Evolutionary conservation across 805 yeast species (phyloP), one percentile per base, ranked within the genome.

Genomic region (Tetrapisispora nanseiensis): DNA sequence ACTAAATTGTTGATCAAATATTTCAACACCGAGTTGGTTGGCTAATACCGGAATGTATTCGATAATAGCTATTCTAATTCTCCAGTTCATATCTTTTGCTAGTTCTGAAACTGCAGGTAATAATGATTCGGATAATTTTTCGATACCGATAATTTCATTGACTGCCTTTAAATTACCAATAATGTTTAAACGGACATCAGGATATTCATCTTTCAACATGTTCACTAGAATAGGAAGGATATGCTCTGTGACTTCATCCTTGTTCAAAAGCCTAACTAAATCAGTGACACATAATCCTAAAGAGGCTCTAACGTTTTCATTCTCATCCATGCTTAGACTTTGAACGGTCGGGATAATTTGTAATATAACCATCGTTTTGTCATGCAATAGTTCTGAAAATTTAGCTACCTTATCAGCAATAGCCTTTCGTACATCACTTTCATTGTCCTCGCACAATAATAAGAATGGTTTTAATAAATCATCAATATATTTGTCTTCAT

Each of bases 71-170:
- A 92, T 72, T 60, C 97, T 79, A 23, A 92, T 97, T 58, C 99
- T 79, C 99, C 99, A 92, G 59, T 89, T 90, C 56, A 82, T 82
- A 66, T 92, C 98, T 59, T 87, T 89, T 10, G 98, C 97, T 51
- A 92, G 73, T 51, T 90, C 96, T 10, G 95, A 81, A 51, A 92
- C 90, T 3, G 98, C 97, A 3, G 99, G 99, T 51, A 92, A 71
- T 48, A 92, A 70, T 31, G 87, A 82, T 55, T 87, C 89, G 21
- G 95, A 81, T 50, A 92, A 71, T 47, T 84, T 68, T 52, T 82
- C 89, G 50, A 92, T 86, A 24, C 98, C 98, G 53, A 92, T 84
- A 40, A 89, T 95, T 54, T 87, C 92, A 62, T 92, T 90, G 28
- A 92, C 97, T 33, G 82, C 78, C 49, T 90, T 89, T 48, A 92